Evolutionary conservation across 768 basidiomycete genomes (phyloP), one percentile per base, ranked within the genome.

Genomic region (Leucogyrophana mollusca): DNA sequence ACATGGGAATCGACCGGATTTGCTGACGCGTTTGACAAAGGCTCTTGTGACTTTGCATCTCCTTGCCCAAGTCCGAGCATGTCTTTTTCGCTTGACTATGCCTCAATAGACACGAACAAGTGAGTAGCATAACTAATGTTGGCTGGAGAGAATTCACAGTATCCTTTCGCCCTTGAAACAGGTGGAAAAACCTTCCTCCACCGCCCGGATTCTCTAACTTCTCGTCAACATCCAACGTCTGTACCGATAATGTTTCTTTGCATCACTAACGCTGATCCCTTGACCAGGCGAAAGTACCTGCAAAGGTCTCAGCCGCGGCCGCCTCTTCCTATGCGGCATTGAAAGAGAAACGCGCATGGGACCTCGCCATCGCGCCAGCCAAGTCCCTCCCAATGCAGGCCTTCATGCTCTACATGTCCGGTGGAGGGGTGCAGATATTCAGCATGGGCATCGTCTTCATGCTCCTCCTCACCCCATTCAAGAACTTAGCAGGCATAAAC

Each of bases 351-450:
- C 83, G 89, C 21, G 91, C 91, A 34, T 90, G 91, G 87, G 90
- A 92, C 51, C 73, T 90, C 34, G 91, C 91, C 32, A 78, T 85
- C 40, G 72, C 80, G 3, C 94, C 94, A 1, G 90, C 89, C 25
- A 96, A 97, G 67, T 82, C 84, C 11, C 76, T 97, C 21, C 94
- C 94, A 3, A 96, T 96, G 94, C 93, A 97, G 60, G 92, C 87
- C 4, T 88, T 97, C 71, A 97, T 97, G 94, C 76, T 97, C 25
- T 97, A 97, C 79, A 95, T 97, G 89, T 94, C 93, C 17, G 94
- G 94, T 27, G 86, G 91, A 10, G 91, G 92, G 40, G 87, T 97
- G 11, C 94, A 97, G 67, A 87, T 97, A 34, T 96, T 97, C 66
- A 94, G 92, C 68, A 91, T 97, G 74, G 93, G 94, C 25, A 94